Evolutionary conservation across 2,329 filamentous ascomycete species (phyloP).

Genomic region (Dactylellina sp.): DNA sequence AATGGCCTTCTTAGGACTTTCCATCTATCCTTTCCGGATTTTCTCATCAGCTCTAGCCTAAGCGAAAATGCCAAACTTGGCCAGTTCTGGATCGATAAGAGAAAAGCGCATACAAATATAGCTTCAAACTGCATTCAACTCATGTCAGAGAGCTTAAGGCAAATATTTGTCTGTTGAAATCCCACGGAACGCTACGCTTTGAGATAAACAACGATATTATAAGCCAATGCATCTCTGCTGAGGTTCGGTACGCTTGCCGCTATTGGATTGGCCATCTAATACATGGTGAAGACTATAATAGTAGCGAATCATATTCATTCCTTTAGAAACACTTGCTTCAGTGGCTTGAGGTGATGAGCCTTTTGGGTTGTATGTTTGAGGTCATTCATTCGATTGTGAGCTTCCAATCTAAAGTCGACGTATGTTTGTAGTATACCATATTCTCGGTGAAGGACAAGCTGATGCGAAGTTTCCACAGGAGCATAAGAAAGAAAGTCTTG

Average conservation of each 20-base stretch:
- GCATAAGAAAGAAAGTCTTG: background rate
- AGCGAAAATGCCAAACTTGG: conserved; percentile 1
- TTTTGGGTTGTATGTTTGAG: conserved; percentile 41
- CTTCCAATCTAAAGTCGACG: background rate
- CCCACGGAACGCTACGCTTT: no score
- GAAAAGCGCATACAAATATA: background rate
- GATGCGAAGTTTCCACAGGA: background rate
- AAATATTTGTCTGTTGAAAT: conserved; percentile 29
- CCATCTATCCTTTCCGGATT: conserved; percentile 15
- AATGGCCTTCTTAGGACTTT: conserved; percentile 3
- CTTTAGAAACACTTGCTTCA: conserved; percentile 11
- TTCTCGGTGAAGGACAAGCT: background rate
- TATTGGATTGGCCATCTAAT: conserved; percentile 32
- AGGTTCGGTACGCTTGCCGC: conserved; percentile 9
- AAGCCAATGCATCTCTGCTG: background rate
- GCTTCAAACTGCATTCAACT: conserved; percentile 10
- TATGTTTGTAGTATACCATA: background rate
- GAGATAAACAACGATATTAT: conserved; percentile 8
- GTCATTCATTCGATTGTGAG: conserved; percentile 51
- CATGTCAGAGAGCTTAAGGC: conserved; percentile 3
- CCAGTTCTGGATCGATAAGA: conserved; percentile 12
- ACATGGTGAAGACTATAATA: background rate
- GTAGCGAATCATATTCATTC: conserved; percentile 1
- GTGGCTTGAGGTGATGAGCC: conserved; percentile 38
- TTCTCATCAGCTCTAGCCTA: background rate